Percentiles rank a stretch among this genome's conserved stretches.
Conservation (phyloP, 306 rosid species). For the Cucumis cinereus region DNA sequence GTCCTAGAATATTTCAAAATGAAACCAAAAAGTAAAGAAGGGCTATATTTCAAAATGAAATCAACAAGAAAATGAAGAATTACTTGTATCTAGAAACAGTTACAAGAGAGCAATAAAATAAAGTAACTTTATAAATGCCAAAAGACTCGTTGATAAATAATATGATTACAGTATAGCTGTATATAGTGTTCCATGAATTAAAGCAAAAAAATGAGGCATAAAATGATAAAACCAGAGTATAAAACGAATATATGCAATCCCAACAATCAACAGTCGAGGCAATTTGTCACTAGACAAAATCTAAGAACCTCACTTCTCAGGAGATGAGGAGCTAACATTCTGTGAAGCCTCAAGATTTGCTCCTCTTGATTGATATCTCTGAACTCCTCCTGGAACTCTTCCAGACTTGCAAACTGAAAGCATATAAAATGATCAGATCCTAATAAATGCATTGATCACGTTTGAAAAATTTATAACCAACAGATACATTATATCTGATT, state of each 20-base stretch:
- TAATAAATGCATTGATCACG: background rate
- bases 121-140: background rate
- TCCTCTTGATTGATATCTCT: slow-evolving; percentile 97
- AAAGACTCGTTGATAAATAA: background rate
- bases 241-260: background rate
- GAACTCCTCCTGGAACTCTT: slow-evolving; percentile 98
- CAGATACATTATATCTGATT: background rate
- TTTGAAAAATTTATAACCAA: background rate
- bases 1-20: background rate
- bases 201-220: background rate
- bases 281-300: background rate
- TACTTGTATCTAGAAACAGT: background rate
- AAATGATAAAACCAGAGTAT: background rate
- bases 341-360: slow-evolving; percentile 90
- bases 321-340: slow-evolving; percentile 96
- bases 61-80: background rate
- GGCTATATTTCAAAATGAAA: background rate
- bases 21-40: background rate
- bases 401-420: slow-evolving; percentile 85
- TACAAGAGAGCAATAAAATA: background rate
- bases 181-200: background rate
- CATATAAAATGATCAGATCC: slow-evolving; percentile 9
- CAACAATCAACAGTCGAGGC: background rate
- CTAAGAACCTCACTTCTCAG: slow-evolving; percentile 52
- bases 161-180: background rate